phyloP scores from a whole-genome alignment of 1,139 yeast species.

The Geotrichum australiense region DNA sequence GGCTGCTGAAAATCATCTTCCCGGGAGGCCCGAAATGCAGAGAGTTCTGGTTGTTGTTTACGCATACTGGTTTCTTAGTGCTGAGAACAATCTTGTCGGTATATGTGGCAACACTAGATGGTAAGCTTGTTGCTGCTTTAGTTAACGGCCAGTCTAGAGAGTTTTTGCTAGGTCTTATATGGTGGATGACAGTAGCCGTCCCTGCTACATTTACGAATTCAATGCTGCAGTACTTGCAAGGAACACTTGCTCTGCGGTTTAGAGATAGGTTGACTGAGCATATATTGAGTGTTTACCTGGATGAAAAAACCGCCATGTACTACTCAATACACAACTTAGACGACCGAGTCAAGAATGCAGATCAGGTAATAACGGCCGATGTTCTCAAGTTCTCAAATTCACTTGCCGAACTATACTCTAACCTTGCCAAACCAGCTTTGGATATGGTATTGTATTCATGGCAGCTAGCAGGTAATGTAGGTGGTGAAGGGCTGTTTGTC shows the following conservation, averaged over 20 bases:
- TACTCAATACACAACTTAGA: conserved; percentile 52
- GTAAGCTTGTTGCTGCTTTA: conserved; percentile 73
- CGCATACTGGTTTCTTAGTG: conserved; percentile 59
- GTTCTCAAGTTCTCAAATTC: conserved; percentile 68
- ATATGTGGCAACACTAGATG: conserved; percentile 82
- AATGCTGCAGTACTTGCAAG: conserved; percentile 63
- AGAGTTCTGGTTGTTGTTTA: conserved; percentile 39
- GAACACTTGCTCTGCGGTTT: conserved; percentile 57
- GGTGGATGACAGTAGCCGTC: conserved; percentile 81
- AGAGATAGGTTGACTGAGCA: conserved; percentile 59
- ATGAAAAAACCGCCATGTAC: conserved; percentile 40
- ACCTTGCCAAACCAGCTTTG: conserved; percentile 73
- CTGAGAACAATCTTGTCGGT: conserved; percentile 69
- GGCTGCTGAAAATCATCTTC: conserved; percentile 32
- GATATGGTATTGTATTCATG: conserved; percentile 79
- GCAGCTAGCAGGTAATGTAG: conserved; percentile 68
- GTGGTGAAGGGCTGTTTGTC: conserved; percentile 76
- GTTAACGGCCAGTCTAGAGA: conserved; percentile 62
- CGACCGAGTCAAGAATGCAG: conserved; percentile 64
- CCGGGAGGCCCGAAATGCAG: conserved; percentile 33
- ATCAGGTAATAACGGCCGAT: conserved; percentile 76
- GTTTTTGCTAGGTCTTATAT: conserved; percentile 56
- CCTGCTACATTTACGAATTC: conserved; percentile 85
- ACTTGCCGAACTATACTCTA: conserved; percentile 74
- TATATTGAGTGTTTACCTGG: conserved; percentile 57